phyloP scores from a whole-genome alignment of 148 eudicot species.

The Simmondsia chinensis region DNA sequence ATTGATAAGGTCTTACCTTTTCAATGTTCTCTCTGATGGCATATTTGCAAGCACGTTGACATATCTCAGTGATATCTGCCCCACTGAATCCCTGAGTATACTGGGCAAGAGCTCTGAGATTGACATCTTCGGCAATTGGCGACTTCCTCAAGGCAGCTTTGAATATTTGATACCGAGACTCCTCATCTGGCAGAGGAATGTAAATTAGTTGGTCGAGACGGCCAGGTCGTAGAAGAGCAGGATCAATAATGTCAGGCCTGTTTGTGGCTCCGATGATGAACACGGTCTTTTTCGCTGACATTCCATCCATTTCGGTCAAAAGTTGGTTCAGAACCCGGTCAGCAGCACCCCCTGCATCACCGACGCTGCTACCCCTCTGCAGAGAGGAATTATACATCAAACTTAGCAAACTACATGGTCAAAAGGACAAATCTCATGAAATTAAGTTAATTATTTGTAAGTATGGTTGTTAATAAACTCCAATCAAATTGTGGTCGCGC shows the following conservation, averaged over 20 bases:
- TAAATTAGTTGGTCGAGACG: constrained; percentile 87
- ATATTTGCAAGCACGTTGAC: constrained; percentile 88
- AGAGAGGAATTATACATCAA: too few relatives aligned
- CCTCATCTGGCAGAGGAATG: constrained; percentile 88
- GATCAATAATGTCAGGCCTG: constrained; percentile 82
- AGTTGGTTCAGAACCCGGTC: constrained; percentile 84
- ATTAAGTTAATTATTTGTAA: too few relatives aligned
- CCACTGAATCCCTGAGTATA: constrained; percentile 94
- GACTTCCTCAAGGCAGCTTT: constrained; percentile 75
- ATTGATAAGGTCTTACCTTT: constrained; percentile 56
- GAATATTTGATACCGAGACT: constrained; percentile 65
- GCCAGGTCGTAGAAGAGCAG: constrained; percentile 81
- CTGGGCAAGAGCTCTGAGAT: constrained; percentile 74
- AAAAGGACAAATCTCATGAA: too few relatives aligned
- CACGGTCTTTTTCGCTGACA: constrained; percentile 86
- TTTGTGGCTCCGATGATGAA: constrained; percentile 91
- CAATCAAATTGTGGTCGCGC: too few relatives aligned
- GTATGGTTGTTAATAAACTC: too few relatives aligned
- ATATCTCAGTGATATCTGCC: constrained; percentile 85
- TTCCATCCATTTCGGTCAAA: constrained; percentile 88
- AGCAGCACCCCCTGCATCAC: constrained; percentile 96
- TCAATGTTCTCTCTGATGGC: constrained; percentile 85
- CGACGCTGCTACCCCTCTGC: constrained; percentile 75
- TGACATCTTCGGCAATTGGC: constrained; percentile 69
- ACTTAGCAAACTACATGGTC: too few relatives aligned